A percentile compares a stretch with the other conserved stretches of the same genome.
phyloP scores from a whole-genome alignment of 1,284 basidiomycete genomes.

The Inonotus hispidus region DNA sequence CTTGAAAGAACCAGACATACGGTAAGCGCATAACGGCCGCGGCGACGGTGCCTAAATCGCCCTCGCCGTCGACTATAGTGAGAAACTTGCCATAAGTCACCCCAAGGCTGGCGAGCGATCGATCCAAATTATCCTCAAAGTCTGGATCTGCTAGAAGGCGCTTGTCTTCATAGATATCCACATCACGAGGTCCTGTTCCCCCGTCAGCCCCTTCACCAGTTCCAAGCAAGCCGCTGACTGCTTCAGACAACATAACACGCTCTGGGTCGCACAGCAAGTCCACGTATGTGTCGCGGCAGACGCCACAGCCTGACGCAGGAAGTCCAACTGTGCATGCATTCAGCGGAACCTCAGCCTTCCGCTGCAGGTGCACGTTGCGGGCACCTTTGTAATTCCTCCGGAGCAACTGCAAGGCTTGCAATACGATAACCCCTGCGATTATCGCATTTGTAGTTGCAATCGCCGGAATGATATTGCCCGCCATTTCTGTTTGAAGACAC shows the following conservation, averaged over 20 bases:
- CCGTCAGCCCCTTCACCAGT: conserved; percentile 37
- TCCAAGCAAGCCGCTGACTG: conserved; percentile 66
- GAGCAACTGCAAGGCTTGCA: conserved; percentile 86
- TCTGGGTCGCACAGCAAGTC: conserved; percentile 66
- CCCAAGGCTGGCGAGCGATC: conserved; percentile 68
- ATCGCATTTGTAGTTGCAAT: conserved; percentile 99
- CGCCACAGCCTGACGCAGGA: conserved; percentile 73
- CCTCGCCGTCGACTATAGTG: conserved; percentile 85
- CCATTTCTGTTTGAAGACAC: conserved; percentile 70
- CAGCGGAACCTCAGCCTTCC: conserved; percentile 71
- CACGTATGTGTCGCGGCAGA: conserved; percentile 85
- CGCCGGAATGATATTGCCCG: conserved; percentile 98
- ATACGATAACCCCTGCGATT: conserved; percentile 88
- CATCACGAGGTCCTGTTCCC: conserved; percentile 45
- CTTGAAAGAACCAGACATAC: conserved; percentile 42
- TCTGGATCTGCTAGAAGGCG: conserved; percentile 83
- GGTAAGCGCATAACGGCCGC: conserved; percentile 67
- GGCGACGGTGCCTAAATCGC: conserved; percentile 66
- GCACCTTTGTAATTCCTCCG: conserved; percentile 52
- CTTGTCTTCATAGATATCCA: conserved; percentile 84
- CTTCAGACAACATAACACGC: conserved; percentile 62
- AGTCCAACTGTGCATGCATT: conserved; percentile 56
- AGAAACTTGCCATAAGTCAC: conserved; percentile 77
- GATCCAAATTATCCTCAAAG: conserved; percentile 78
- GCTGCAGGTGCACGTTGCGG: conserved; percentile 70